Evolutionary conservation across 78 protist species (phyloP), one percentile per base, ranked within the genome.

Genomic region (Dictyostelium purpureum): DNA sequence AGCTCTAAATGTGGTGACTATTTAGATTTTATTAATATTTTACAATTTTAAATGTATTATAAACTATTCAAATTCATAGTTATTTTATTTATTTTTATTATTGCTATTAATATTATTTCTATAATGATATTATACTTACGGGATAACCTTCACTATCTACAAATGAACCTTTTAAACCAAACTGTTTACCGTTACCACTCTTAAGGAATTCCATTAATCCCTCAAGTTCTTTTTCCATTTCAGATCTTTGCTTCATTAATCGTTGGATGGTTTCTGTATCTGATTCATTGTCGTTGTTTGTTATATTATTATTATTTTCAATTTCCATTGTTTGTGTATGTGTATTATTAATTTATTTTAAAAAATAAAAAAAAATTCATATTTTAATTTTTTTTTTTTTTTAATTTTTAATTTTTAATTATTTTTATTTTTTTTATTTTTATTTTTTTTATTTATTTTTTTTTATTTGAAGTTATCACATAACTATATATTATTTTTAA

Each of bases 81-180:
- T 14, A 28, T 66, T 18, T 24, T 66, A 37, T 24, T 35, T 10
- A 7, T 38, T 18, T 37, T 66, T 66, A 59, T 59, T 59, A 59
- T 59, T 61, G 6, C 26, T 61, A 31, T 61, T 61, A 31, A 26
- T 31, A 2, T 61, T 61, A 12, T 61, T 61, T 12, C 26, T 7
- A 9, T n/a, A 56, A 24, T n/a, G n/a, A n/a, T n/a, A 7, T 52
- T 21, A 9, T 16, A 80, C 89, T 6, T 67, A 81, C 89, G 54
- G 91, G 91, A 61, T 51, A 85, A 19, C 91, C 91, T 73, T 85
- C 91, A 21, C 73, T 40, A 85, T 85, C 91, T 6, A 75, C 54
- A 75, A 56, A 85, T 37, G 78, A 66, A 9, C 91, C 91, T 42
- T 59, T 47, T 24, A 85, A 37, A 11, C 91, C 91, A 85, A 85